Base-by-base conservation (phyloP, 352 stramenopile genomes). In the Pythium insidiosum region DNA sequence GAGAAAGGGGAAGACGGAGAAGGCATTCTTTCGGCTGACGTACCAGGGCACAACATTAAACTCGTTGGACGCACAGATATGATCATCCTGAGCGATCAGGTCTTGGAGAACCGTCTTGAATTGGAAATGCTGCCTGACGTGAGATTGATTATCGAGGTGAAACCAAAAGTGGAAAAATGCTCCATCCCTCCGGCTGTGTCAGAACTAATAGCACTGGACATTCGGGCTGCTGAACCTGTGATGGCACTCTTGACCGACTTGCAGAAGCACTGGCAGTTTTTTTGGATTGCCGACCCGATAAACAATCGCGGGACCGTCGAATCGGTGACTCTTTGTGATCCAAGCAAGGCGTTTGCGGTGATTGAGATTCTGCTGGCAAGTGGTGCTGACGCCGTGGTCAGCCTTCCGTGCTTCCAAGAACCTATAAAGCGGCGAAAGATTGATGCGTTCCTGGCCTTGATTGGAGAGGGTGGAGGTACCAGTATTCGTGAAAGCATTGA, bases 81-180 rank as follows among this genome's bases (percentile, higher is more conserved):
- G 2, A 47, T 79, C 53, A 35, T 79, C 33, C 47, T 74, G 42
- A 64, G 58, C 53, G 43, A 62, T 52, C 6, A 50, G 5, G 58
- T 45, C 12, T 22, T 44, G 24, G 22, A 51, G 11, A 10, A 49
- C 3, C 38, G 31, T 40, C 15, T 16, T 28, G 21, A 66, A 35
- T 33, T 66, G 39, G 1, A 43, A 26, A 38, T 47, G 2, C 51
- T 73, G 19, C 61, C 64, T 61, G 46, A 42, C 28, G 65, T 65
- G 44, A 68, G 53, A 43, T 64, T 76, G 63, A 47, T 72, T 29
- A 63, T 73, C 42, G 60, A 81, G 66, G 63, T 75, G 50, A 68
- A 73, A 39, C 55, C 13, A 40, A 25, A 37, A 10, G 38, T 75
- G 16, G 22, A 66, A 66, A 5, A 0, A 50, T 30, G 34, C 18